Evolutionary conservation across 805 yeast genomes (phyloP), one percentile per base, ranked within the genome.

Genomic region (Saturnispora sanitii): DNA sequence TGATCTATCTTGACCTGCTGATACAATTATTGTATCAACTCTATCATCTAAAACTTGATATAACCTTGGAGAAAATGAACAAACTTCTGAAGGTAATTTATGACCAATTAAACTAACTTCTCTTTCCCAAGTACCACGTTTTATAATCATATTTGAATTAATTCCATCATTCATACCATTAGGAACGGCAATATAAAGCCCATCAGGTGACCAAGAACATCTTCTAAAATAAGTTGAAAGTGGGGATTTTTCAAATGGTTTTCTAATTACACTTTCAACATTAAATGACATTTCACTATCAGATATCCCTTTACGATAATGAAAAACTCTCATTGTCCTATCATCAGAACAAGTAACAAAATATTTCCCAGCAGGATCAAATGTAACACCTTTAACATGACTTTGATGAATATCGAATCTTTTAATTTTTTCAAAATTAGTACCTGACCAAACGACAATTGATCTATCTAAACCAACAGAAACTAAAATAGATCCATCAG

Each of bases 281-380:
- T 87, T 80, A 54, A 92, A 90, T 35, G 88, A 81, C 54, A 83
- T 70, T 46, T 82, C 94, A 33, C 67, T 66, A 6, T 73, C 67
- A 4, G 82, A 74, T 11, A 77, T 71, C 6, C 51, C 47, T 43
- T 79, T 76, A 50, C 86, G 86, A 58, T 88, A 92, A 43, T 96
- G 69, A 56, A 90, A 84, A 21, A 92, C 76, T 44, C 94, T 72
- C 37, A 90, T 78, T 0, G 96, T 82, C 54, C 98, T 70, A 61
- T 92, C 99, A 61, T 92, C 99, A 2, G 95, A 83, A 18, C 94
- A 88, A 0, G 99, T 90, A 6, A 95, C 96, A 65, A 92, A 92
- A 59, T 86, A 92, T 62, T 92, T 92, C 59, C 87, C 87, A 3
- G 98, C 98, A 1, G 99, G 99, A 57, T 92, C 99, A 60, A 92